A percentile compares a stretch with the other conserved stretches of the same genome.
Conservation (phyloP, 768 basidiomycete species). For the Phlebiopsis flavidoalba region DNA sequence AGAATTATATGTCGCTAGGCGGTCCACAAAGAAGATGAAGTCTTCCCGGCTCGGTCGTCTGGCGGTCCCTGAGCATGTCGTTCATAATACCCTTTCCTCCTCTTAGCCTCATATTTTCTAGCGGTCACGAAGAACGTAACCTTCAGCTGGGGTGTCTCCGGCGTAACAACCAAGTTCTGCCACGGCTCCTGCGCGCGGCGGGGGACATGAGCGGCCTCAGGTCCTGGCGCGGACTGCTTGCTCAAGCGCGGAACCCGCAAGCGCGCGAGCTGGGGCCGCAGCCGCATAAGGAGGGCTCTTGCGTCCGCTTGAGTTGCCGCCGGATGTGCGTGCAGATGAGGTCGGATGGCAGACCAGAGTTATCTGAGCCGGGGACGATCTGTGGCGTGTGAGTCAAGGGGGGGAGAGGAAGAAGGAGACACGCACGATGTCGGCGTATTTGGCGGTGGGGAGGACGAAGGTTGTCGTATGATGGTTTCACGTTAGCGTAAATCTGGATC, state of each 20-base stretch:
- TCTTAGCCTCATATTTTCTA: not conserved
- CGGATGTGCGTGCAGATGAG: conserved; percentile 89
- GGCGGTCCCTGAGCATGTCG: conserved; percentile 75
- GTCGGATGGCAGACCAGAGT: conserved; percentile 79
- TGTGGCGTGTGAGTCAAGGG: conserved; percentile 24
- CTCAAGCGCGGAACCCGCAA: conserved; percentile 16
- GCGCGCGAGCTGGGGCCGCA: conserved; percentile 70
- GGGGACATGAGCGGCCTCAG: conserved; percentile 6
- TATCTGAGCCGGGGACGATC: conserved; percentile 95
- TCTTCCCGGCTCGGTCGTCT: conserved; percentile 70
- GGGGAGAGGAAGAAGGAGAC: not conserved
- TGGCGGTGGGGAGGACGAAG: conserved; percentile 86
- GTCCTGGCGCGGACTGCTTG: conserved; percentile 17
- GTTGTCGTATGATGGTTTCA: conserved; percentile 93
- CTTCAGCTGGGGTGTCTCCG: conserved; percentile 75
- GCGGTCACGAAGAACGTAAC: conserved; percentile 32
- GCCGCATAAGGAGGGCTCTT: conserved; percentile 59
- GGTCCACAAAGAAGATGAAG: conserved; percentile 90
- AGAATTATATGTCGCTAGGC: conserved; percentile 81
- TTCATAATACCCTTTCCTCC: conserved; percentile 75
- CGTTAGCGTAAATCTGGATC: conserved; percentile 90
- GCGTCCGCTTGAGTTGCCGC: conserved; percentile 76
- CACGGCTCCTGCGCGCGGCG: conserved; percentile 40
- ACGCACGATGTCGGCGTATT: conserved; percentile 81
- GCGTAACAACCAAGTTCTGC: conserved; percentile 58